Evolutionary conservation across 768 basidiomycete species (phyloP).

Genomic region (Agaricus bisporus): DNA sequence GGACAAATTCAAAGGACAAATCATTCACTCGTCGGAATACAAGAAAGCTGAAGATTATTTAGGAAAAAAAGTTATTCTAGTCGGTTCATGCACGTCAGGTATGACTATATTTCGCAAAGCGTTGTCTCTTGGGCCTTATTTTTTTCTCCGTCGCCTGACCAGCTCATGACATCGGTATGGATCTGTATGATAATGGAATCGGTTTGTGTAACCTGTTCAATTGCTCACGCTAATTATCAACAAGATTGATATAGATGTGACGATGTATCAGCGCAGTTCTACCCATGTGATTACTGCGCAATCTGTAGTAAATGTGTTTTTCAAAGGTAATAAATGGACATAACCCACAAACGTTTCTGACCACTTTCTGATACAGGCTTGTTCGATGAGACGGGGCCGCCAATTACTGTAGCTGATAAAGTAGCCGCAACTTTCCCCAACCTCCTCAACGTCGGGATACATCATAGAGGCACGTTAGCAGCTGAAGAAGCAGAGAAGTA

Average conservation of each 20-base stretch:
- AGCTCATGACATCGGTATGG: slow-evolving; percentile 34
- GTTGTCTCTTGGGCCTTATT: neutral
- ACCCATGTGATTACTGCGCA: slow-evolving; percentile 44
- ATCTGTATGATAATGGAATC: slow-evolving; percentile 33
- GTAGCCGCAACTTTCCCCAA: slow-evolving; percentile 39
- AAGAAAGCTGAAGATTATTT: slow-evolving; percentile 37
- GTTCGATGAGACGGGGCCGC: slow-evolving; percentile 42
- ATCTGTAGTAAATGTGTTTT: slow-evolving; percentile 20
- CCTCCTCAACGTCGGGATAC: slow-evolving; percentile 14
- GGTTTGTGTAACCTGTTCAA: slow-evolving; percentile 7
- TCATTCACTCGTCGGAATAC: slow-evolving; percentile 47
- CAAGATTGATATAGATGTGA: slow-evolving; percentile 30
- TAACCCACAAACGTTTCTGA: neutral
- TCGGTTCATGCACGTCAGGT: slow-evolving; percentile 57
- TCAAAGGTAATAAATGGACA: slow-evolving; percentile 11
- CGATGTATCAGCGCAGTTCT: slow-evolving; percentile 43
- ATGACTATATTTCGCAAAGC: neutral
- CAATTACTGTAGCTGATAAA: slow-evolving; percentile 40
- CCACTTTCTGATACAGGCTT: slow-evolving; percentile 14
- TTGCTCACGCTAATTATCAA: slow-evolving; percentile 34
- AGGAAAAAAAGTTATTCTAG: slow-evolving; percentile 48
- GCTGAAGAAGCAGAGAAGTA: slow-evolving; percentile 10
- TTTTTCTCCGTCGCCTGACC: neutral
- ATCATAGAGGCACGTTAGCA: neutral
- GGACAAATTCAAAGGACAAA: slow-evolving; percentile 43